These are phyloP conservation scores for Phytophthora pinifolia DNA, from an alignment of 352 stramenopile species.

Conservation along the genomic window DNA sequence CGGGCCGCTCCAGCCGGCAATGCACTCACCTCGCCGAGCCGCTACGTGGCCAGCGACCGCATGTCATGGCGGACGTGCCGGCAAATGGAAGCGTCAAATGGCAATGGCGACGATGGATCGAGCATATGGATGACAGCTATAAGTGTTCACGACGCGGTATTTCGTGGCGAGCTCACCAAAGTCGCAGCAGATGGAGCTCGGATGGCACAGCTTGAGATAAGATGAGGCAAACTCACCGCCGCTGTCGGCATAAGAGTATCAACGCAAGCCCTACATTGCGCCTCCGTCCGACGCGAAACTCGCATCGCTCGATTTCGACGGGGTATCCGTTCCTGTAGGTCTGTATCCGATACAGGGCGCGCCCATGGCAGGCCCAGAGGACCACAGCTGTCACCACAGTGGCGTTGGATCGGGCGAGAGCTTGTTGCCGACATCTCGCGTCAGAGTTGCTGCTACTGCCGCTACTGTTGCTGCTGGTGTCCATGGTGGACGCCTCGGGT, in stretches of 20 bases:
- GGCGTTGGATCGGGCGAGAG: slow-evolving; percentile 19
- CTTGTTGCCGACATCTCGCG: slow-evolving; percentile 4
- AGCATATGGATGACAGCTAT: background rate
- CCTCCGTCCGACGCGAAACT: background rate
- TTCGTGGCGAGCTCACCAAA: slow-evolving; percentile 11
- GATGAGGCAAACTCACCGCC: slow-evolving; percentile 23
- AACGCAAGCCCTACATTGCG: slow-evolving; percentile 9
- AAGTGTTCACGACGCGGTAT: slow-evolving; percentile 14
- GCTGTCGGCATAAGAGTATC: slow-evolving; percentile 2
- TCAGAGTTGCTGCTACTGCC: no score
- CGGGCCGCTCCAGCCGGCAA: slow-evolving; percentile 19
- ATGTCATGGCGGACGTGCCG: background rate
- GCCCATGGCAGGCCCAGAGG: no score
- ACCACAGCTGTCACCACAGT: slow-evolving; percentile 30
- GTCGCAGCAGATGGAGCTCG: slow-evolving; percentile 1
- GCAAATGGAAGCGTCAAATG: background rate
- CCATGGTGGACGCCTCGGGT: slow-evolving; percentile 2
- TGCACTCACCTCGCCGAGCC: slow-evolving; percentile 8
- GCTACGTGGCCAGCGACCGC: slow-evolving; percentile 9
- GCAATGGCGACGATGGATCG: background rate
- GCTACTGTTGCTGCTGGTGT: background rate
- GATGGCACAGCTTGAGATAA: slow-evolving; percentile 22
- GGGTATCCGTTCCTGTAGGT: slow-evolving; percentile 7
- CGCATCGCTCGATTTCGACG: background rate
- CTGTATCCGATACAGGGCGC: background rate